Base-by-base conservation (phyloP, 2,329 filamentous ascomycete genomes). In the Trichoderma guizhouense region DNA sequence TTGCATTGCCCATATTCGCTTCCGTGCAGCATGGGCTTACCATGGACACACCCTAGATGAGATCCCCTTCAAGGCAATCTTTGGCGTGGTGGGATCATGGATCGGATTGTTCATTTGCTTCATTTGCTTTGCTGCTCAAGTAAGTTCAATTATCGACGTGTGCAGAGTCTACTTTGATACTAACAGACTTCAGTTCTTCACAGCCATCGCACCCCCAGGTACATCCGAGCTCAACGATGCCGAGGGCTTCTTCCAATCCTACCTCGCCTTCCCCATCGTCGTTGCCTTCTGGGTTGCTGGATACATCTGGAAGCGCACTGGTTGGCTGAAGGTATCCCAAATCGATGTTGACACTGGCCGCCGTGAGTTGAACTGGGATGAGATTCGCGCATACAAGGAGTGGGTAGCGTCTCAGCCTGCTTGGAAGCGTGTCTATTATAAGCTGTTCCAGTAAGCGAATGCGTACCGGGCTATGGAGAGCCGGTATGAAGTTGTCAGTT, bases 341-440 rank as follows among this genome's bases (percentile, higher is more conserved):
- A 92, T 93, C 72, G 90, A 93, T 75, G 85, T 93, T 69, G 90
- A 93, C 77, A 86, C 85, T 32, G 90, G 90, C 73, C 86, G 90
- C 51, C 86, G 90, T 72, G 86, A 89, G 79, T 84, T 91, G 65
- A 86, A 92, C 77, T 91, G 88, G 88, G 88, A 90, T 7, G 80
- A 80, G 18, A 89, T 90, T 79, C 85, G 90, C 76, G 84, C 81
- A n/a, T 82, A 86, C 76, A 84, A 84, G 43, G 86, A 82, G 28
- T 77, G 82, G 78, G 79, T 87, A 30, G 85, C 84, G 15, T 68
- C 79, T 2, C 85, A 82, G 83, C 87, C 88, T 3, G 77, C 80
- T 12, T 90, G 86, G 86, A 81, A 80, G 69, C 77, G 80, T 3
- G 12, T 72, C 2, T 34, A 80, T 5, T 68, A 81, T 75, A 78